Conservation (phyloP, 495 filamentous ascomycete species). For the Xylaria telfairii region DNA sequence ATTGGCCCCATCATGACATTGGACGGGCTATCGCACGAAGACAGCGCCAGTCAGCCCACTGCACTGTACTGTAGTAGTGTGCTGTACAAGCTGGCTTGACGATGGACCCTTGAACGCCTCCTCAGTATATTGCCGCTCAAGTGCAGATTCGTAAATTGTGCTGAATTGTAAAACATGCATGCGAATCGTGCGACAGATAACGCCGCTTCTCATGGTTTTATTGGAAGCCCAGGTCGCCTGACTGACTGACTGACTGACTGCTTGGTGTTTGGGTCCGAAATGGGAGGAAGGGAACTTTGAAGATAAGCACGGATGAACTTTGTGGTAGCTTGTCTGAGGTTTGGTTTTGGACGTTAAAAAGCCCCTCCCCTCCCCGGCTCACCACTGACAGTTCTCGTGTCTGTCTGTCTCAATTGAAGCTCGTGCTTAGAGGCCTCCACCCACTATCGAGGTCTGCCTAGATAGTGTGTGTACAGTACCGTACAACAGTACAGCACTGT, state of each 20-base stretch:
- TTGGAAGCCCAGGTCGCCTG: not conserved
- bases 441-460: not conserved
- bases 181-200: not conserved
- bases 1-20: not conserved
- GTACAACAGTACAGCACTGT: too few species aligned
- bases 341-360: not conserved
- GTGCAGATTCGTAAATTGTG: not conserved
- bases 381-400: not conserved
- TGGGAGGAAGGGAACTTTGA: not conserved
- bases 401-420: not conserved
- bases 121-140: not conserved
- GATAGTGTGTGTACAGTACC: too few species aligned
- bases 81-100: not conserved
- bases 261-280: too few species aligned
- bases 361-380: not conserved
- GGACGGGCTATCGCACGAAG: not conserved
- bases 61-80: too few species aligned
- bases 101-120: not conserved
- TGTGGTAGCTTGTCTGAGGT: not conserved
- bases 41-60: not conserved
- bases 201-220: not conserved
- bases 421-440: not conserved
- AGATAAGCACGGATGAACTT: slow-evolving; percentile 24
- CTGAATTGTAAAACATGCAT: not conserved
- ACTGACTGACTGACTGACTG: too few species aligned